Evolutionary conservation across 768 basidiomycete species (phyloP), one percentile per base, ranked within the genome.

Genomic region (Holtermanniella nyarrowii): DNA sequence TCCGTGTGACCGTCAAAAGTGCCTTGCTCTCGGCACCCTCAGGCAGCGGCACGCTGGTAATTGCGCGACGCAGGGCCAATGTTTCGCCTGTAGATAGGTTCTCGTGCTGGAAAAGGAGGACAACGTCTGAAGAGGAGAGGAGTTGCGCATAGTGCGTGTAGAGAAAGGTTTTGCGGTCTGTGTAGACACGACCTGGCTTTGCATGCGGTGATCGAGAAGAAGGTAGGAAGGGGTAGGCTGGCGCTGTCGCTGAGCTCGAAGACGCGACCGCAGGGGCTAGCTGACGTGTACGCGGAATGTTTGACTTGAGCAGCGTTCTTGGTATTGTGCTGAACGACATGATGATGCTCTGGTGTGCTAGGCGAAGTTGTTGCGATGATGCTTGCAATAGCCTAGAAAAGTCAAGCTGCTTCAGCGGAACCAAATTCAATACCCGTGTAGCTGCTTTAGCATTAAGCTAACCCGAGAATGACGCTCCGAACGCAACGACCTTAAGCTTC

Each of bases 131-230:
- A 21, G 71, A 60, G 66, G 78, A 71, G 63, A 93, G 77, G 56
- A 93, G 79, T 61, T 77, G 78, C 51, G 77, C 75, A 76, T 89
- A 89, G 72, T 84, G 82, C 74, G 80, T 78, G 74, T 82, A 87
- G 68, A 88, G 82, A 72, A 80, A 82, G 1, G 81, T 76, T 70
- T 91, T 95, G 69, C 85, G 84, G 66, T 81, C 79, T 46, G 77
- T 78, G 68, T 88, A 90, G 53, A 79, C 76, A 41, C 89, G 84
- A 0, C 82, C 13, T 3, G 58, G 39, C 5, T 45, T 44, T 14
- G 31, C 31, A 16, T 37, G 31, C 10, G 31, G 31, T 7, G 31
- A 37, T 37, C 16, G 31, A 7, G 31, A 37, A 16, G 31, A 7
- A 16, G 31, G 31, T 7, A 37, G 31, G 31, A 37, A 37, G 31